These are phyloP conservation scores for Talaromyces sp. DNA, from an alignment of 2,329 filamentous ascomycete species.

Conservation along the genomic window DNA sequence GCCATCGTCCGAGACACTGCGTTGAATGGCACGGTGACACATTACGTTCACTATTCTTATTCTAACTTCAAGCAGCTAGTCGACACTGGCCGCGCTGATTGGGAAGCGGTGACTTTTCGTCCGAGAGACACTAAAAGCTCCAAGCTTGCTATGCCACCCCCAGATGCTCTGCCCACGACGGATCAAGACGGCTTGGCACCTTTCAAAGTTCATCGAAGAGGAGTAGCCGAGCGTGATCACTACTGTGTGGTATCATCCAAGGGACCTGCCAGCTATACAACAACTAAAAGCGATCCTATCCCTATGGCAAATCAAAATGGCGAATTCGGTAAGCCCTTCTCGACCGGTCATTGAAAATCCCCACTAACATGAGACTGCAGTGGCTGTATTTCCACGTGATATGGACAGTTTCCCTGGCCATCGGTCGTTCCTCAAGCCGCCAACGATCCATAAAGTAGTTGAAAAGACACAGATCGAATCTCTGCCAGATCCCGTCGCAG, in stretches of 20 bases:
- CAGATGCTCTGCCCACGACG: constrained; percentile 33
- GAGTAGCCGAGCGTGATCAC: constrained; percentile 43
- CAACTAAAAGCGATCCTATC: constrained; percentile 35
- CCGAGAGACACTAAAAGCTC: constrained; percentile 31
- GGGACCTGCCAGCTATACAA: constrained; percentile 33
- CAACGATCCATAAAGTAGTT: neutral
- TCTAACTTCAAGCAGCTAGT: constrained; percentile 53
- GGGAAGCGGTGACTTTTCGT: constrained; percentile 51
- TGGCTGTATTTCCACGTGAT: constrained; percentile 11
- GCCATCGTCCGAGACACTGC: constrained; percentile 55
- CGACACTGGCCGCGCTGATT: constrained; percentile 47
- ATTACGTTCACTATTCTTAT: constrained; percentile 56
- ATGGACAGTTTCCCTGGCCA: neutral
- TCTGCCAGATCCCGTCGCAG: neutral
- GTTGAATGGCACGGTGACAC: constrained; percentile 45
- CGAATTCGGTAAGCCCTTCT: constrained; percentile 5
- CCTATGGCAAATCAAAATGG: constrained; percentile 19
- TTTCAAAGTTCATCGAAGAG: constrained; percentile 28
- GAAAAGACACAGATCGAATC: neutral
- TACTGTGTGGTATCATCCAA: constrained; percentile 35
- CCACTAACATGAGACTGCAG: neutral
- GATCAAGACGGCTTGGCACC: constrained; percentile 50
- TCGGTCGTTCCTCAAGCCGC: neutral
- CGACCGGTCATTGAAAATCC: neutral
- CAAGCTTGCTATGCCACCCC: constrained; percentile 26